Conservation (phyloP, 805 yeast species). For the Yarrowia sp. region DNA sequence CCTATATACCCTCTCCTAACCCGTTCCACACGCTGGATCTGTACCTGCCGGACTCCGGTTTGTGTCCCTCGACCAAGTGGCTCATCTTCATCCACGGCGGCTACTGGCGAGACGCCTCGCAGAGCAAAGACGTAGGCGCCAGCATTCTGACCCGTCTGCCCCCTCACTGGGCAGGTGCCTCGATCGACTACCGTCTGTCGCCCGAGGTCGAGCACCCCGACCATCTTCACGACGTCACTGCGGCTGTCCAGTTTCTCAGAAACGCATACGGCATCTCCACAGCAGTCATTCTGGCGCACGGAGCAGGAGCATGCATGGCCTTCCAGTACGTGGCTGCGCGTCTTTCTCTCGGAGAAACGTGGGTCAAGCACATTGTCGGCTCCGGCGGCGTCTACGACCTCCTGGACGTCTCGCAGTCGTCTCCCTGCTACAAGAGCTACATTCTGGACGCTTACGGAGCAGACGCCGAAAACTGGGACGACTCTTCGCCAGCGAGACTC, state of each 20-base stretch:
- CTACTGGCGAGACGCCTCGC: slow-evolving; percentile 74
- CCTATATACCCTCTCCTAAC: slow-evolving; percentile 28
- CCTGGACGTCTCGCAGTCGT: slow-evolving; percentile 19
- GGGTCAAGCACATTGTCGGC: slow-evolving; percentile 28
- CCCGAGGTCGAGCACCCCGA: slow-evolving; percentile 62
- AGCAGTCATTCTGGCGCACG: slow-evolving; percentile 61
- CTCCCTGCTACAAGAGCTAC: slow-evolving; percentile 24
- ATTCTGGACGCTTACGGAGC: slow-evolving; percentile 28
- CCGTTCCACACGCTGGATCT: slow-evolving; percentile 29
- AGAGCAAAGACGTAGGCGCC: slow-evolving; percentile 57
- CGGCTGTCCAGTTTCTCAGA: slow-evolving; percentile 42
- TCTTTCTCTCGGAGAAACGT: slow-evolving; percentile 27
- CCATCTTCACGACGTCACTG: slow-evolving; percentile 56
- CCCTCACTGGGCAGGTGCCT: slow-evolving; percentile 35
- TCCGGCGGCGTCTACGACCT: slow-evolving; percentile 29
- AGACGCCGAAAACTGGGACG: slow-evolving; percentile 27
- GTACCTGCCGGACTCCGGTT: slow-evolving; percentile 27
- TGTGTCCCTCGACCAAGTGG: slow-evolving; percentile 33
- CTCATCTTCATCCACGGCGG: slow-evolving; percentile 78
- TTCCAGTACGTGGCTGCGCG: slow-evolving; percentile 46
- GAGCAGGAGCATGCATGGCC: slow-evolving; percentile 72
- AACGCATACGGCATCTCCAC: slow-evolving; percentile 34
- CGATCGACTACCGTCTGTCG: slow-evolving; percentile 64
- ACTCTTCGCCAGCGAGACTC: slow-evolving; percentile 27
- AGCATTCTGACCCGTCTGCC: slow-evolving; percentile 39